phyloP scores from a whole-genome alignment of 2,329 filamentous ascomycete genomes.

The Nothophaeocryptopus gaeumannii region DNA sequence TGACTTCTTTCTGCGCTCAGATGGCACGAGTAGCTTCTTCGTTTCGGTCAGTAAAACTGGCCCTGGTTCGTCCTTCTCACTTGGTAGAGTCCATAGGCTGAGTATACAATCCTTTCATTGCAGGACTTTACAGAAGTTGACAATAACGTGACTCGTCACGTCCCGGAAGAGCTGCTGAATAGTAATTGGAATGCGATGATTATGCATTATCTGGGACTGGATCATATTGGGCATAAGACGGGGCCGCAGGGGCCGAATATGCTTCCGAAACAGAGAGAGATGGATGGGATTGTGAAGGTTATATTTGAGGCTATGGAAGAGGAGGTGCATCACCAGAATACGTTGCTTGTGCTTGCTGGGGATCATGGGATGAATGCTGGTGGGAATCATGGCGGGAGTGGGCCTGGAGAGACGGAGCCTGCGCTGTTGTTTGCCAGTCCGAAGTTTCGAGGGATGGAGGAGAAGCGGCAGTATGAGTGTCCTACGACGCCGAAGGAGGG shows the following conservation, averaged over 20 bases:
- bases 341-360: slow-evolving; percentile 80
- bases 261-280: slow-evolving; percentile 88
- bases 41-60: slow-evolving; percentile 70
- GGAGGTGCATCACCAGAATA: slow-evolving; percentile 68
- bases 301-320: slow-evolving; percentile 75
- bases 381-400: slow-evolving; percentile 93
- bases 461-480: slow-evolving; percentile 25
- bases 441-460: slow-evolving; percentile 23
- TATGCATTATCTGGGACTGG: slow-evolving; percentile 89
- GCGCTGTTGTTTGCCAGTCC: slow-evolving; percentile 69
- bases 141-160: slow-evolving; percentile 90
- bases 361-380: slow-evolving; percentile 99
- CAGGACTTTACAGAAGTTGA: slow-evolving; percentile 98
- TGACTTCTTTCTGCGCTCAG: slow-evolving; percentile 72
- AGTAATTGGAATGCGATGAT: slow-evolving; percentile 91
- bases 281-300: slow-evolving; percentile 76
- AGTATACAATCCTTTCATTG: slow-evolving; percentile 28
- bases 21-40: slow-evolving; percentile 97
- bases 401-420: slow-evolving; percentile 88
- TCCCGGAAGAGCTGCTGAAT: slow-evolving; percentile 69
- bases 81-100: slow-evolving; percentile 34
- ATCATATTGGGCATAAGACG: slow-evolving; percentile 96
- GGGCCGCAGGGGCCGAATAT: slow-evolving; percentile 83
- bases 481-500: slow-evolving; percentile 59
- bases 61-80: slow-evolving; percentile 25